Evolutionary conservation across 768 basidiomycete species (phyloP).

Genomic region (Terana coerulea): DNA sequence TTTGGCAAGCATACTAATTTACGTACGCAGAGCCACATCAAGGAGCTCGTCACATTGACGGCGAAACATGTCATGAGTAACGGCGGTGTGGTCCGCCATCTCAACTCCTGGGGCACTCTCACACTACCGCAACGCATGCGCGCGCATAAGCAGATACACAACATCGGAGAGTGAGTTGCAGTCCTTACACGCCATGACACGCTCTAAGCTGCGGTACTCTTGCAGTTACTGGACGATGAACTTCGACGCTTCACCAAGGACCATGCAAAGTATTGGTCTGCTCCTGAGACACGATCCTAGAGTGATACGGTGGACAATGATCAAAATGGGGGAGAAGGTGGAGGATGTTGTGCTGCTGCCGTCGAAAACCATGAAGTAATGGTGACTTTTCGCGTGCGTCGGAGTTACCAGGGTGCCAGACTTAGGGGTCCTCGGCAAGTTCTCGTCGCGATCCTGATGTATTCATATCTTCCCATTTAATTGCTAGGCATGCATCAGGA

Average conservation of each 20-base stretch:
- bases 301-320: constrained; percentile 77
- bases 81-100: constrained; percentile 79
- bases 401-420: too few relatives aligned
- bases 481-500: not conserved
- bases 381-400: not conserved
- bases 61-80: constrained; percentile 67
- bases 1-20: not conserved
- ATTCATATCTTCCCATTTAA: constrained; percentile 5
- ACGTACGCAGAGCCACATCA: constrained; percentile 60
- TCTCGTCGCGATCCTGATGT: not conserved
- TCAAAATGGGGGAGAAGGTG: constrained; percentile 72
- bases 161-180: constrained; percentile 70
- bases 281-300: constrained; percentile 77
- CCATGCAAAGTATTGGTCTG: constrained; percentile 57
- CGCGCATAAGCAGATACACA: constrained; percentile 51
- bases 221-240: constrained; percentile 82
- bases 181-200: not conserved
- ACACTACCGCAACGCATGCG: constrained; percentile 75
- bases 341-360: constrained; percentile 57
- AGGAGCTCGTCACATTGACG: constrained; percentile 66
- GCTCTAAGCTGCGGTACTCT: not conserved
- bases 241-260: constrained; percentile 81
- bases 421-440: not conserved
- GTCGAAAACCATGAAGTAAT: constrained; percentile 5
- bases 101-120: constrained; percentile 72